Base-by-base conservation (phyloP, 2,329 filamentous ascomycete genomes). In the Sarocladiaceae sp. region DNA sequence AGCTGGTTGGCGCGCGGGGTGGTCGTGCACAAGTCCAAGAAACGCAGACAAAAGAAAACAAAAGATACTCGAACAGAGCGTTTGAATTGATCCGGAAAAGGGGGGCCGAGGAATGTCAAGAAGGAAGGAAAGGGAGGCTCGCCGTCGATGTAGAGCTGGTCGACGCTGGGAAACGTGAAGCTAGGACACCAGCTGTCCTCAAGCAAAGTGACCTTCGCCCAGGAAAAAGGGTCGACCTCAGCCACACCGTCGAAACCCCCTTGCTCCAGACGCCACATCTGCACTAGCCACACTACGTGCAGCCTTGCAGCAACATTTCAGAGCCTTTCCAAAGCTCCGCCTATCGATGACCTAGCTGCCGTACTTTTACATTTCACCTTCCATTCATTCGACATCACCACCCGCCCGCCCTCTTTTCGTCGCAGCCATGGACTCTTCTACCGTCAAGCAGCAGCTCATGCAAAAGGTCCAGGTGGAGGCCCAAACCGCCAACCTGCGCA, bases 401-500 rank as follows among this genome's bases (percentile, higher is more conserved):
- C 29, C 20, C 10, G 24, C 20, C 24, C 18, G 16, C 32, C 20
- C 20, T 9, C 15, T 16, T 5, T 19, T 44, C 21, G 48, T 51
- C 50, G 51, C 54, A 51, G 60, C 53, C 47, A 82, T 81, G 78
- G 74, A 80, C 50, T 80, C 77, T 60, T 72, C 68, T 52, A 59
- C 65, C 45, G 66, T 76, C 61, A 83, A 80, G 69, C 67, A 74
- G 65, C 73, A 69, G 61, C 74, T 87, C 47, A 77, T 84, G 59
- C 73, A 77, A 64, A 78, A 84, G 62, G 69, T 85, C 51, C 74
- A 76, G 59, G 63, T 74, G 51, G 79, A 85, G 64, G 70, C 78
- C 50, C 81, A 80, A 62, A 69, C 85, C 53, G 72, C 69, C 56
- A 89, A 89, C 56, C 83, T 83, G 35, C 76, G 79, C 51, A 70